Conservation (phyloP, 768 basidiomycete species). For the Cyathus striatus region DNA sequence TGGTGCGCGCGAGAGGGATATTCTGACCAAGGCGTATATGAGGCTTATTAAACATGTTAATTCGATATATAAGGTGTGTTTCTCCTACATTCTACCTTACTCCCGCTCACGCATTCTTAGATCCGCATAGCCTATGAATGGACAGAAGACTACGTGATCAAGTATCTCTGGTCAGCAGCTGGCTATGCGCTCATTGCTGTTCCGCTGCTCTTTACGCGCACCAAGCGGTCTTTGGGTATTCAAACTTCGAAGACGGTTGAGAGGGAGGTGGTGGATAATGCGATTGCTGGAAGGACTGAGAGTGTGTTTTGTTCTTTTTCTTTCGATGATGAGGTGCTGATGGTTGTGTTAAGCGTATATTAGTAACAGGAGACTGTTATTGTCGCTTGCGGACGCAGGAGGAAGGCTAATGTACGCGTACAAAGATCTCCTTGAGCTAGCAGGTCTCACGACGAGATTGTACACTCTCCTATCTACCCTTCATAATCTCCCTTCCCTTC, state of each 20-base stretch:
- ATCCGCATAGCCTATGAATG: slow-evolving; percentile 89
- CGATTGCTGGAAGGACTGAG: slow-evolving; percentile 8
- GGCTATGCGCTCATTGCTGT: slow-evolving; percentile 92
- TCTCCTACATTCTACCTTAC: background rate
- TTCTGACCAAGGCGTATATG: slow-evolving; percentile 73
- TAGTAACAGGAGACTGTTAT: slow-evolving; percentile 83
- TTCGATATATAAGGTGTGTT: slow-evolving; percentile 76
- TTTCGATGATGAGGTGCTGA: background rate
- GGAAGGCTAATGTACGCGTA: slow-evolving; percentile 95
- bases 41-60: slow-evolving; percentile 85
- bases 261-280: slow-evolving; percentile 2
- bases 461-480: slow-evolving; percentile 85
- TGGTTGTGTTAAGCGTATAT: slow-evolving; percentile 58
- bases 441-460: slow-evolving; percentile 86
- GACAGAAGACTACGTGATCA: slow-evolving; percentile 97
- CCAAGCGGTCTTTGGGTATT: slow-evolving; percentile 29
- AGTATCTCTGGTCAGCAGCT: slow-evolving; percentile 91
- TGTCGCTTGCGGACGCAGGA: slow-evolving; percentile 95
- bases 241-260: slow-evolving; percentile 11
- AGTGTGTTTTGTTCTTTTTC: slow-evolving; percentile 1
- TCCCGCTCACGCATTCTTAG: slow-evolving; percentile 23
- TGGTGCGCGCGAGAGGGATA: slow-evolving; percentile 75
- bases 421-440: slow-evolving; percentile 93
- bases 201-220: slow-evolving; percentile 73
- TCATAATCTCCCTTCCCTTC: slow-evolving; percentile 61